Evolutionary conservation across 2,329 filamentous ascomycete species (phyloP).

Genomic region (Scopulariopsis brevicaulis): DNA sequence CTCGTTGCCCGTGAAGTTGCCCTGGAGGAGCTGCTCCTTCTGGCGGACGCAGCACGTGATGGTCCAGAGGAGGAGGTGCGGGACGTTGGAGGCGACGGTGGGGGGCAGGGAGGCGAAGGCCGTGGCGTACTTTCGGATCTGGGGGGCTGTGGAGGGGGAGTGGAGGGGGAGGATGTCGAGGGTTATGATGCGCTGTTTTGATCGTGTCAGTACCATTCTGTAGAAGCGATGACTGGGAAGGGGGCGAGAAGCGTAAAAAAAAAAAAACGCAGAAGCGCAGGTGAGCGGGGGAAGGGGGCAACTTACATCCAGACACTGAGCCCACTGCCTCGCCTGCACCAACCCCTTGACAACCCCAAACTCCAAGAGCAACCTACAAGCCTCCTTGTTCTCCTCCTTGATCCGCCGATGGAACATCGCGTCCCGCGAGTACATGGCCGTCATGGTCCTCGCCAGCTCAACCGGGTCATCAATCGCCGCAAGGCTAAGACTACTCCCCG

Average conservation of each 20-base stretch:
- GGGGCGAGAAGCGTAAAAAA: background rate
- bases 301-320: conserved; percentile 47
- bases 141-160: conserved; percentile 61
- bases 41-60: conserved; percentile 77
- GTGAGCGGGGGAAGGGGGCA: conserved; percentile 1
- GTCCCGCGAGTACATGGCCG: conserved; percentile 50
- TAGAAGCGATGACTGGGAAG: background rate
- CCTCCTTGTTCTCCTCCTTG: conserved; percentile 42
- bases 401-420: conserved; percentile 50
- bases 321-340: conserved; percentile 43
- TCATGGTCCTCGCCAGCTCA: conserved; percentile 48
- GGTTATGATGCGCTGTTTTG: conserved; percentile 52
- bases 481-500: conserved; percentile 47
- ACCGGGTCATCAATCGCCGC: conserved; percentile 49
- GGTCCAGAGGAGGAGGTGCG: conserved; percentile 87
- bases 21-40: conserved; percentile 56
- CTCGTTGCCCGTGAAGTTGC: conserved; percentile 65
- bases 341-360: conserved; percentile 50
- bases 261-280: too few relatives aligned
- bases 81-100: conserved; percentile 78
- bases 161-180: conserved; percentile 73
- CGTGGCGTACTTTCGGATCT: conserved; percentile 69
- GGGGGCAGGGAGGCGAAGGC: conserved; percentile 70
- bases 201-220: background rate
- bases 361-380: conserved; percentile 44